These are phyloP conservation scores for Plasmodium adleri DNA, from an alignment of 169 alveolate species.

Conservation along the genomic window DNA sequence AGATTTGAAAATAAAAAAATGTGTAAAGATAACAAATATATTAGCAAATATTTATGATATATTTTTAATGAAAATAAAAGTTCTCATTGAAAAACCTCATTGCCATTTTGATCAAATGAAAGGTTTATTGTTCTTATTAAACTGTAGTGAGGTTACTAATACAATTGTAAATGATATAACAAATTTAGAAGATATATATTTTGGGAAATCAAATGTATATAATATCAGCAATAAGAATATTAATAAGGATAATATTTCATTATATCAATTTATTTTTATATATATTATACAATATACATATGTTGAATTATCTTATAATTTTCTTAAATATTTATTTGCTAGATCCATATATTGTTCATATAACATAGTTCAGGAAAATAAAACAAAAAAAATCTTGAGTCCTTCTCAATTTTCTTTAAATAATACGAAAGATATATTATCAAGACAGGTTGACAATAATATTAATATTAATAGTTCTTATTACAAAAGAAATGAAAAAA, in stretches of 20 bases:
- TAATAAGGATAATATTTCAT: too few species aligned
- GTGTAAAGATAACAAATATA: constrained; percentile 22
- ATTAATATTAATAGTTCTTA: neutral
- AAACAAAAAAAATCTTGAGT: neutral
- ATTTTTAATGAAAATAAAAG: constrained; percentile 30
- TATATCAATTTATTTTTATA: constrained; percentile 12
- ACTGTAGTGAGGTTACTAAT: constrained; percentile 11
- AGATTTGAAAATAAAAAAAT: constrained; percentile 29
- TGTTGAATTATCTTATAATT: constrained; percentile 24
- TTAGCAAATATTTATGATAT: constrained; percentile 32
- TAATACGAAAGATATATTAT: neutral
- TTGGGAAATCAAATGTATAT: neutral
- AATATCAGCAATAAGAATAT: neutral
- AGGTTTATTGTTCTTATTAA: constrained; percentile 14
- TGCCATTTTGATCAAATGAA: constrained; percentile 22
- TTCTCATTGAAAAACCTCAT: constrained; percentile 45
- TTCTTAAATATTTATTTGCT: neutral
- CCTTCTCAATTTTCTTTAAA: neutral
- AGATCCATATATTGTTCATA: neutral
- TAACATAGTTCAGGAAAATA: neutral
- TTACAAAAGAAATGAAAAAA: neutral
- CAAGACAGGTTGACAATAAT: neutral
- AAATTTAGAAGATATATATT: constrained; percentile 19
- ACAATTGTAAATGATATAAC: constrained; percentile 16
- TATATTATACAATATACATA: constrained; percentile 44